Evolutionary conservation across 495 filamentous ascomycete species (phyloP).

Genomic region (Tuber microsphaerosporum): DNA sequence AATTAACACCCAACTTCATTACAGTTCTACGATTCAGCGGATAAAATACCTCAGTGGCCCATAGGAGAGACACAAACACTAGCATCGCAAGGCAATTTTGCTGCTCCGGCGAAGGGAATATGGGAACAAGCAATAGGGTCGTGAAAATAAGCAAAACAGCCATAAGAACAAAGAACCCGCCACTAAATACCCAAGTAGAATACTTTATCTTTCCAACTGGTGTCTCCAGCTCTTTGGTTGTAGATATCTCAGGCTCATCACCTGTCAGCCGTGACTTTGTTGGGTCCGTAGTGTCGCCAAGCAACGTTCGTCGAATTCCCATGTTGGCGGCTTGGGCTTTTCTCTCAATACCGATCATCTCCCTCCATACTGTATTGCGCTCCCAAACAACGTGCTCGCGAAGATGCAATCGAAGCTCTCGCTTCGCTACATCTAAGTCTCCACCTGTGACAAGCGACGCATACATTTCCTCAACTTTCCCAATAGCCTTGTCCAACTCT

Average conservation of each 20-base stretch:
- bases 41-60: slow-evolving; percentile 80
- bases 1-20: slow-evolving; percentile 2
- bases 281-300: slow-evolving; percentile 66
- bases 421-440: slow-evolving; percentile 62
- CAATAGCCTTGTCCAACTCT: slow-evolving; percentile 62
- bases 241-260: slow-evolving; percentile 58
- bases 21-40: background rate
- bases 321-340: slow-evolving; percentile 93
- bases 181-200: slow-evolving; percentile 75
- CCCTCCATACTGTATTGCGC: slow-evolving; percentile 95
- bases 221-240: slow-evolving; percentile 63
- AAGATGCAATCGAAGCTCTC: slow-evolving; percentile 82
- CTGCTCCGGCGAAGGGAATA: slow-evolving; percentile 78
- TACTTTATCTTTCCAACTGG: slow-evolving; percentile 69
- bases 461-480: slow-evolving; percentile 68
- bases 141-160: slow-evolving; percentile 65
- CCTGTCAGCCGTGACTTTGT: slow-evolving; percentile 69
- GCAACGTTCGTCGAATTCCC: slow-evolving; percentile 67
- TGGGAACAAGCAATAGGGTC: slow-evolving; percentile 61
- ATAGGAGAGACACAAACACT: slow-evolving; percentile 85
- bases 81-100: slow-evolving; percentile 94
- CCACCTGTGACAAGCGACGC: slow-evolving; percentile 72
- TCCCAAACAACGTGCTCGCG: slow-evolving; percentile 99
- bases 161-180: slow-evolving; percentile 70
- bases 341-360: slow-evolving; percentile 96